A percentile compares a stretch with the other conserved stretches of the same genome.
Evolutionary conservation across 2,329 filamentous ascomycete genomes (phyloP).

Genomic region (Graphium sp.): DNA sequence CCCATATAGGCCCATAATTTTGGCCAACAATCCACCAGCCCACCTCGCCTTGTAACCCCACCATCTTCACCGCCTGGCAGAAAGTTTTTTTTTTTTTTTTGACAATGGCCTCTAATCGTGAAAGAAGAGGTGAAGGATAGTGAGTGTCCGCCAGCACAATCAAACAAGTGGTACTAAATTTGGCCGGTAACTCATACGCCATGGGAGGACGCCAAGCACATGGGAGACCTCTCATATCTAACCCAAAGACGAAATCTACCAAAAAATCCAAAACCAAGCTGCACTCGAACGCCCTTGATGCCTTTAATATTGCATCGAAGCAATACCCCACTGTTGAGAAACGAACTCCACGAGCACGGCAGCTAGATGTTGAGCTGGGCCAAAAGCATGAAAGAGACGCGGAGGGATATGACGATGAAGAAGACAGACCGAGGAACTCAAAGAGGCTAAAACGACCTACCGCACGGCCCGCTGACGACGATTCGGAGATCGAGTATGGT

Average conservation of each 20-base stretch:
- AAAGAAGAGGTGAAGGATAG: too few species aligned
- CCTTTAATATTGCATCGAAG: conserved; percentile 38
- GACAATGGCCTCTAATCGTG: too few species aligned
- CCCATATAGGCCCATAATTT: too few species aligned
- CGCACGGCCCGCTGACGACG: conserved; percentile 30
- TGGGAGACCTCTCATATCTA: conserved; percentile 30
- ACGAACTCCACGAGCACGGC: conserved; percentile 30
- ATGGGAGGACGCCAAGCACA: conserved; percentile 45
- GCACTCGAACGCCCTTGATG: conserved; percentile 31
- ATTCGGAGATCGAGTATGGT: conserved; percentile 46
- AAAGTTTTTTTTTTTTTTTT: too few species aligned
- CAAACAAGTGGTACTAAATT: conserved; percentile 1
- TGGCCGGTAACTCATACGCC: too few species aligned
- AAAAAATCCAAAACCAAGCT: conserved; percentile 28
- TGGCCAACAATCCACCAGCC: too few species aligned
- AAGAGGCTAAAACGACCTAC: conserved; percentile 22
- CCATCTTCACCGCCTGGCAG: too few species aligned
- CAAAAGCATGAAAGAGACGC: conserved; percentile 10
- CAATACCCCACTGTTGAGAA: conserved; percentile 29
- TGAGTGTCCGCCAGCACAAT: too few species aligned
- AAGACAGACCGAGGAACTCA: conserved; percentile 28
- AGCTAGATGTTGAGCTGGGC: conserved; percentile 25
- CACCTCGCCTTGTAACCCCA: too few species aligned
- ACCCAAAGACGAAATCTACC: conserved; percentile 14
- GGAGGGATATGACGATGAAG: conserved; percentile 22